Conservation (phyloP, 225 moss, liverwort and hornwort genomes). For the Pseudisothecium myosuroides region DNA sequence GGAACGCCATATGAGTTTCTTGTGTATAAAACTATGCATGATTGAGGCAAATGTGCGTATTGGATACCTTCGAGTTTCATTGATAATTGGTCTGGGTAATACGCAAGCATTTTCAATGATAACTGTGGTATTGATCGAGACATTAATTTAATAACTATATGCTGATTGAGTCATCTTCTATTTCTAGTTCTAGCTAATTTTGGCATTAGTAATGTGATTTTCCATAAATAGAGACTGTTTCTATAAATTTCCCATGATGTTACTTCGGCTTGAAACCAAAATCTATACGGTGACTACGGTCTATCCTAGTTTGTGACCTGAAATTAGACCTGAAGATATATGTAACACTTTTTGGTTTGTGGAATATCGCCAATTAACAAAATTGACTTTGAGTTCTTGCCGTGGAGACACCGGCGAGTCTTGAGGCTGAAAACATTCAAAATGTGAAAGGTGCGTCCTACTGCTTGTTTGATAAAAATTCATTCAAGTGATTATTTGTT, state of each 20-base stretch:
- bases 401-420: too few species aligned
- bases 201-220: background rate
- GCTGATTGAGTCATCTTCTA: background rate
- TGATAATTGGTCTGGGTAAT: background rate
- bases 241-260: too few species aligned
- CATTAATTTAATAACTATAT: background rate
- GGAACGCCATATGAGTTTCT: too few species aligned
- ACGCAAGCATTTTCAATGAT: background rate
- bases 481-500: background rate
- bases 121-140: background rate
- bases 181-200: background rate
- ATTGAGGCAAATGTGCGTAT: background rate
- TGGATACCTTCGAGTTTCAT: background rate
- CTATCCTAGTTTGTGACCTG: too few species aligned
- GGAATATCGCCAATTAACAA: too few species aligned
- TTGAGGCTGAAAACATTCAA: background rate
- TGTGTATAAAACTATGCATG: too few species aligned
- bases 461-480: background rate
- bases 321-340: too few species aligned
- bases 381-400: background rate
- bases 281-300: too few species aligned
- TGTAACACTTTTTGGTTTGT: background rate
- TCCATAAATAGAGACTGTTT: background rate
- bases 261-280: background rate
- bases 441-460: too few species aligned